Conservation (phyloP, 371 early-diverging fungal genomes). For the Dichotomocladium elegans region DNA sequence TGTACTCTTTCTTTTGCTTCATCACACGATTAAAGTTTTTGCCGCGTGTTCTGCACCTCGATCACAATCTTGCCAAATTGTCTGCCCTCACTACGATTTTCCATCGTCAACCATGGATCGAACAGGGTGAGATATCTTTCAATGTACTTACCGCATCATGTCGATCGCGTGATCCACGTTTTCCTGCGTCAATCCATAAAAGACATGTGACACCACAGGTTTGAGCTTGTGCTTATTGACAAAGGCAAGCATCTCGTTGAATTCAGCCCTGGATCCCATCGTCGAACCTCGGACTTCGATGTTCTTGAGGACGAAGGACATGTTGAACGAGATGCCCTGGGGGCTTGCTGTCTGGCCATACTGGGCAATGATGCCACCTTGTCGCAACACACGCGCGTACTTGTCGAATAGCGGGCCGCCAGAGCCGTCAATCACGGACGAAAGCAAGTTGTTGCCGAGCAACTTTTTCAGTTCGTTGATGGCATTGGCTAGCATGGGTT, state of each 20-base stretch:
- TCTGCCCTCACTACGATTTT: conserved; percentile 6
- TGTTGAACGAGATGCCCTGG: conserved; percentile 38
- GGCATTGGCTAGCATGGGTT: conserved; percentile 43
- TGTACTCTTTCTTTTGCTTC: neutral
- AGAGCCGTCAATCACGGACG: conserved; percentile 69
- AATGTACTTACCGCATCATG: neutral
- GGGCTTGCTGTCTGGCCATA: conserved; percentile 61
- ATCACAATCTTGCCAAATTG: conserved; percentile 20
- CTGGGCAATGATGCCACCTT: conserved; percentile 54
- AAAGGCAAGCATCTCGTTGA: conserved; percentile 58
- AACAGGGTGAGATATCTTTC: conserved; percentile 7
- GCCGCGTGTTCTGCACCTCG: conserved; percentile 1
- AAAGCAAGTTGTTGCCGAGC: conserved; percentile 34
- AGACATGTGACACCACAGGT: conserved; percentile 63
- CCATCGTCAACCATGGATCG: neutral
- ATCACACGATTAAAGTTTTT: neutral
- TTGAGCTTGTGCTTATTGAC: conserved; percentile 52
- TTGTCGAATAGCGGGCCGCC: conserved; percentile 51
- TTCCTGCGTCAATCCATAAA: conserved; percentile 44
- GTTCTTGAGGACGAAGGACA: conserved; percentile 52
- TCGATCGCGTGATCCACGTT: conserved; percentile 42
- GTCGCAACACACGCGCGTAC: conserved; percentile 31
- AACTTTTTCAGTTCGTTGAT: conserved; percentile 41
- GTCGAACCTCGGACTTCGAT: conserved; percentile 60
- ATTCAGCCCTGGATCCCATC: conserved; percentile 67